A percentile compares a stretch with the other conserved stretches of the same genome.
These are phyloP conservation scores for Picochlorum sp. DNA, from an alignment of 139 green algal genomes.

Conservation along the genomic window DNA sequence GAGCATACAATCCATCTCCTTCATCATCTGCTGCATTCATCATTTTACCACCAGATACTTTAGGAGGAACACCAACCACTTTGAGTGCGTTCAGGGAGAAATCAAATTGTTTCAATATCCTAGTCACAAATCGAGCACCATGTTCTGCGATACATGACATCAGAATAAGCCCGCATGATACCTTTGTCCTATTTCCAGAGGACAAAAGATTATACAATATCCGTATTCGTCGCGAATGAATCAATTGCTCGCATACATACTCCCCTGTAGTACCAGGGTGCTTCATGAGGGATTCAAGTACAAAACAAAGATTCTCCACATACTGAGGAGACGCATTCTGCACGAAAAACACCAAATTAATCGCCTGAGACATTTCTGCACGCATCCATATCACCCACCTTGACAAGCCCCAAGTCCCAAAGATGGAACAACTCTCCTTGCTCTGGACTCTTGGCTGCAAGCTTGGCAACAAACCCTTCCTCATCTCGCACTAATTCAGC, in stretches of 20 bases:
- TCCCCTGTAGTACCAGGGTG: no score
- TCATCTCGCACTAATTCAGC: background rate
- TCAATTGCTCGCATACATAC: background rate
- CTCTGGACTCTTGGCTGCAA: background rate
- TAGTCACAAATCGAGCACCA: constrained; percentile 7
- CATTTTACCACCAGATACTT: constrained; percentile 27
- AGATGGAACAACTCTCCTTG: constrained; percentile 19
- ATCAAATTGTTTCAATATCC: constrained; percentile 44
- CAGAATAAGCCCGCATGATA: constrained; percentile 39
- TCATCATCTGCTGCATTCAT: constrained; percentile 11
- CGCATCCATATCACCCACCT: constrained; percentile 5
- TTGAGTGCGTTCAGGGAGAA: constrained; percentile 23
- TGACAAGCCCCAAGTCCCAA: constrained; percentile 24
- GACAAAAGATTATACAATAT: constrained; percentile 42
- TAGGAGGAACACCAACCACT: constrained; percentile 25
- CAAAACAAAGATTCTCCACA: background rate
- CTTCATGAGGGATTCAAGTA: no score
- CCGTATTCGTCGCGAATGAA: constrained; percentile 28
- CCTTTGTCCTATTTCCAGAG: constrained; percentile 16
- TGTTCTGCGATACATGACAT: constrained; percentile 30
- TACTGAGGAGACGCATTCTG: background rate
- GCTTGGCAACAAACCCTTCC: background rate
- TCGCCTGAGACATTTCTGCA: no score
- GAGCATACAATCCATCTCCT: background rate
- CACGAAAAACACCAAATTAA: background rate